Percentiles rank a stretch among this genome's conserved stretches.
phyloP scores from a whole-genome alignment of 225 moss, liverwort and hornwort species.

The Thuidium tamariscinum region DNA sequence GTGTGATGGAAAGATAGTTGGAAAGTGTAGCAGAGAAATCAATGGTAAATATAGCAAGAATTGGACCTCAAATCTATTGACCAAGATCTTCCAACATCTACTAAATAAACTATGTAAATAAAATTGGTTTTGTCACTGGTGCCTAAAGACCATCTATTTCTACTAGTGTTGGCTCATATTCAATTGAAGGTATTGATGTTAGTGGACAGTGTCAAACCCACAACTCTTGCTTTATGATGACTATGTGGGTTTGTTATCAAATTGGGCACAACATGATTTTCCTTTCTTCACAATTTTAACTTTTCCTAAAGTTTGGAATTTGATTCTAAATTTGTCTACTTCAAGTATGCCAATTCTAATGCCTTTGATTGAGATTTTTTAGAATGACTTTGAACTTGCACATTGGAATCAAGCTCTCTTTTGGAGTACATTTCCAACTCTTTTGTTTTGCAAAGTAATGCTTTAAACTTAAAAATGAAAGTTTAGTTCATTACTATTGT shows the following conservation, averaged over 20 bases:
- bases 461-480: not conserved
- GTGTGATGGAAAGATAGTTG: not conserved
- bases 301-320: not conserved
- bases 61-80: not conserved
- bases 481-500: not conserved
- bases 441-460: not conserved
- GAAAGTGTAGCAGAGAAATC: not conserved
- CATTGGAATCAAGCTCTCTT: not conserved
- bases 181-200: not conserved
- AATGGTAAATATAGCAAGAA: not conserved
- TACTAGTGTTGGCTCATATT: not conserved
- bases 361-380: not conserved
- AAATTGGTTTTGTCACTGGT: accelerated
- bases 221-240: not conserved
- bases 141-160: not conserved
- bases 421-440: not conserved
- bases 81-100: not conserved
- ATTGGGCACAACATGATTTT: not conserved
- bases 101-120: not conserved
- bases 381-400: not conserved
- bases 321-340: not conserved
- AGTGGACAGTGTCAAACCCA: accelerated
- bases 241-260: not conserved
- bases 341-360: not conserved
- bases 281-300: accelerated